Conservation (phyloP, 1,284 basidiomycete genomes). For the Puccinia hordei region DNA sequence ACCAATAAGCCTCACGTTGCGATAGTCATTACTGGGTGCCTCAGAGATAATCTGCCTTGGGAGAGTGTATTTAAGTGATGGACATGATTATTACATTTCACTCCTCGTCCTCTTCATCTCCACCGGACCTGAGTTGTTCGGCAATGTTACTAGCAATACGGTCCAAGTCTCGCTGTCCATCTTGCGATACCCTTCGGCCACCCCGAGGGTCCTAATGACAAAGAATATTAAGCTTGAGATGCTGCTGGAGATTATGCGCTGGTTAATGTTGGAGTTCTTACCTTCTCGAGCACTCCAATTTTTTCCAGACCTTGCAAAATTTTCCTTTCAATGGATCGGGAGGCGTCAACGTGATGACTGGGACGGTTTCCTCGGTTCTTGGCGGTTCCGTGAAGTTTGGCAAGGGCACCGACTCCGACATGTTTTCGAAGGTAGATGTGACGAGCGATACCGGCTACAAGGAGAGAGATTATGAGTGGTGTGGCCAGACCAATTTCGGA, state of each 20-base stretch:
- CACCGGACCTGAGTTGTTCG: conserved; percentile 80
- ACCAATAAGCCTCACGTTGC: too few relatives aligned
- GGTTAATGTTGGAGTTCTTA: not conserved
- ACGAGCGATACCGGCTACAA: conserved; percentile 86
- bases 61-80: too few relatives aligned
- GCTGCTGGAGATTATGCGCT: not conserved
- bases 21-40: too few relatives aligned
- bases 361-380: conserved; percentile 93
- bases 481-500: conserved; percentile 44
- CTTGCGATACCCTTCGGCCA: conserved; percentile 92
- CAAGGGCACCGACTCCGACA: conserved; percentile 92
- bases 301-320: conserved; percentile 96
- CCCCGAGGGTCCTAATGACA: conserved; percentile 72
- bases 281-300: conserved; percentile 94
- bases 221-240: not conserved
- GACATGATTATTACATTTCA: too few relatives aligned
- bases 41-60: too few relatives aligned
- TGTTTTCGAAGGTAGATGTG: conserved; percentile 99
- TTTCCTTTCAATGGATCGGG: conserved; percentile 66
- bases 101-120: conserved; percentile 82
- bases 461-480: not conserved
- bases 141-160: conserved; percentile 96
- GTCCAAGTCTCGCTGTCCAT: conserved; percentile 94
- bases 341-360: conserved; percentile 87
- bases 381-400: conserved; percentile 95